phyloP scores from a whole-genome alignment of 768 basidiomycete species.

The Tylopilus subfusipes region DNA sequence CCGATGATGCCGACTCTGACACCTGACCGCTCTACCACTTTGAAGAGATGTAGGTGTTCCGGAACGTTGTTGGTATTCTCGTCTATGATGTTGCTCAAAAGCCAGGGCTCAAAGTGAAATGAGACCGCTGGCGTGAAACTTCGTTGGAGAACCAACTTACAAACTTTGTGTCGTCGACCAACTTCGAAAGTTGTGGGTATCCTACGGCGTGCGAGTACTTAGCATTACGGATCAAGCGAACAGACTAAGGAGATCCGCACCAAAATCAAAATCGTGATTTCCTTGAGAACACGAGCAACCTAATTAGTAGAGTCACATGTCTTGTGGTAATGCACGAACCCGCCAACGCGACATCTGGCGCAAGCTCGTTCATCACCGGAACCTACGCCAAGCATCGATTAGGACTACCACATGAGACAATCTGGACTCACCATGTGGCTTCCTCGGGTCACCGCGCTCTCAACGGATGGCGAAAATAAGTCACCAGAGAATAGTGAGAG shows the following conservation, averaged over 20 bases:
- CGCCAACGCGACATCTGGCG: conserved; percentile 75
- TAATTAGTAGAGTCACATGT: conserved; percentile 5
- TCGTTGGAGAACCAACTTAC: conserved; percentile 39
- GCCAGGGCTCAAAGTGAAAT: conserved; percentile 63
- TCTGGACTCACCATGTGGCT: conserved; percentile 73
- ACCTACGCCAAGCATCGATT: conserved; percentile 45
- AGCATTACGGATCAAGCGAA: neutral
- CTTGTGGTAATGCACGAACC: conserved; percentile 45
- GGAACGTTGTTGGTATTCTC: conserved; percentile 60
- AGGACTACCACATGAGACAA: neutral
- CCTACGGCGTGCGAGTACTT: conserved; percentile 34
- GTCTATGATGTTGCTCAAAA: conserved; percentile 85
- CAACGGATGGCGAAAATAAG: conserved; percentile 81
- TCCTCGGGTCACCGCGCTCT: conserved; percentile 84
- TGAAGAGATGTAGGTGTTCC: conserved; percentile 54
- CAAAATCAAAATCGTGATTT: conserved; percentile 93
- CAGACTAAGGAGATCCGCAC: conserved; percentile 32
- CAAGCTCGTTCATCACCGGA: conserved; percentile 78
- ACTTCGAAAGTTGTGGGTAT: conserved; percentile 60
- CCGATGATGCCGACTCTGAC: conserved; percentile 79
- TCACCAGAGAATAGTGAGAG: conserved; percentile 87
- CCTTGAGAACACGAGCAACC: conserved; percentile 40
- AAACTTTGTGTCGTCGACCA: conserved; percentile 72
- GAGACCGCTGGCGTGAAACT: neutral
- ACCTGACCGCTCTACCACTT: conserved; percentile 66